These are phyloP conservation scores for Zizania latifolia DNA, from an alignment of 176 grass and related monocot genomes.

Conservation along the genomic window DNA sequence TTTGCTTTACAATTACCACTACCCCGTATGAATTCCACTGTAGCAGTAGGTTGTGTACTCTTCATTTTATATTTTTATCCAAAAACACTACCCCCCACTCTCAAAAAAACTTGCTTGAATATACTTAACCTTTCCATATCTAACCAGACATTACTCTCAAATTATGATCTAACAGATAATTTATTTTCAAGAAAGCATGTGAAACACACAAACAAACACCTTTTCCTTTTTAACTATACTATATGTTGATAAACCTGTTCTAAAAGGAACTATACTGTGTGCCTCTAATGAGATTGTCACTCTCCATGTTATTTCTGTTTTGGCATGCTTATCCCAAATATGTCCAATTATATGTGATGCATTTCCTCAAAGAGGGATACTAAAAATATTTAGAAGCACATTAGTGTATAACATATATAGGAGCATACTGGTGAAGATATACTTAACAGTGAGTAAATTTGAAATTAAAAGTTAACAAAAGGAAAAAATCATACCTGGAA, in stretches of 20 bases:
- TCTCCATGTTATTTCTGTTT: neutral
- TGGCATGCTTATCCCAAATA: neutral
- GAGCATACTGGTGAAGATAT: conserved; percentile 3
- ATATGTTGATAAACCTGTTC: neutral
- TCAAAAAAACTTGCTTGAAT: neutral
- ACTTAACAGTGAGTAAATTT: neutral
- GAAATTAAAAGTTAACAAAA: neutral
- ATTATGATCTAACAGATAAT: neutral
- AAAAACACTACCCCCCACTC: neutral
- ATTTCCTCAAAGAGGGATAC: conserved; percentile 7
- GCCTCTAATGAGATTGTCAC: neutral
- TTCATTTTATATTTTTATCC: conserved; percentile 8
- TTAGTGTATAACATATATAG: neutral
- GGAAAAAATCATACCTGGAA: conserved; percentile 61
- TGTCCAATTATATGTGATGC: neutral
- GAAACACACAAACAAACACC: neutral
- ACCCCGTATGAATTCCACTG: neutral
- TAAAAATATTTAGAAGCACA: neutral
- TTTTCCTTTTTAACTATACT: neutral
- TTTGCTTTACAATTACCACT: conserved; percentile 1
- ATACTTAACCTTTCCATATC: neutral
- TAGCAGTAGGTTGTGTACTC: conserved; percentile 1
- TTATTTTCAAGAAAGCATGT: conserved; percentile 15
- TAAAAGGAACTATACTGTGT: neutral
- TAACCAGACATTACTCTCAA: neutral